A percentile compares a stretch with the other conserved stretches of the same genome.
phyloP scores from a whole-genome alignment of 2,329 filamentous ascomycete genomes.

The Neofusicoccum ribis region DNA sequence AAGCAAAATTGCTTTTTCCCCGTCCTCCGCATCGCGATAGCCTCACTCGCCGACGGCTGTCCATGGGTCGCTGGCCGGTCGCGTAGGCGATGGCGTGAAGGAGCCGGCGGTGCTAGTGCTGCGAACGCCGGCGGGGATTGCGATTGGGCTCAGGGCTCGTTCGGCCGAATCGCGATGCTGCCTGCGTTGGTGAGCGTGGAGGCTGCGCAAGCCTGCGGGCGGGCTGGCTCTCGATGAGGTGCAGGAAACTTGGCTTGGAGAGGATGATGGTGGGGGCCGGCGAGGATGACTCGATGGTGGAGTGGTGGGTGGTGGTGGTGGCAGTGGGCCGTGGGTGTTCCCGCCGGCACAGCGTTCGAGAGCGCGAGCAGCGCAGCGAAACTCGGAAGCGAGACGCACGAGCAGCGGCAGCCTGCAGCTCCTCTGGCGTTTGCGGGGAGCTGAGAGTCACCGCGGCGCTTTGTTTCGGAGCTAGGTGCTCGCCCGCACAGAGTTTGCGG shows the following conservation, averaged over 20 bases:
- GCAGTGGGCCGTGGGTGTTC: neutral
- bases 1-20: neutral
- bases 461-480: neutral
- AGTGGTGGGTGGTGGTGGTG: neutral
- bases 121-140: neutral
- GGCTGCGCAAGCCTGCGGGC: neutral
- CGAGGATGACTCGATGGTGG: slow-evolving; percentile 4
- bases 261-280: neutral
- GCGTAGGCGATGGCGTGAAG: neutral
- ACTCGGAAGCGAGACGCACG: slow-evolving; percentile 6
- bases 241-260: neutral
- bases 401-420: neutral
- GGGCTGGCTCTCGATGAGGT: neutral
- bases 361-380: neutral
- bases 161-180: neutral
- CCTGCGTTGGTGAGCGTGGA: neutral
- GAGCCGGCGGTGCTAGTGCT: neutral
- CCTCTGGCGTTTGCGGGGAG: neutral
- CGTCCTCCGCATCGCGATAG: neutral
- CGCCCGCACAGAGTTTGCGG: neutral
- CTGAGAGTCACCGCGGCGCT: neutral
- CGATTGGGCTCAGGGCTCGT: neutral
- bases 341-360: neutral
- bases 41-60: neutral
- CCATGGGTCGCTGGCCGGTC: neutral